These are phyloP conservation scores for Erigeron canadensis DNA, from an alignment of 129 eudicot genomes.

Conservation along the genomic window DNA sequence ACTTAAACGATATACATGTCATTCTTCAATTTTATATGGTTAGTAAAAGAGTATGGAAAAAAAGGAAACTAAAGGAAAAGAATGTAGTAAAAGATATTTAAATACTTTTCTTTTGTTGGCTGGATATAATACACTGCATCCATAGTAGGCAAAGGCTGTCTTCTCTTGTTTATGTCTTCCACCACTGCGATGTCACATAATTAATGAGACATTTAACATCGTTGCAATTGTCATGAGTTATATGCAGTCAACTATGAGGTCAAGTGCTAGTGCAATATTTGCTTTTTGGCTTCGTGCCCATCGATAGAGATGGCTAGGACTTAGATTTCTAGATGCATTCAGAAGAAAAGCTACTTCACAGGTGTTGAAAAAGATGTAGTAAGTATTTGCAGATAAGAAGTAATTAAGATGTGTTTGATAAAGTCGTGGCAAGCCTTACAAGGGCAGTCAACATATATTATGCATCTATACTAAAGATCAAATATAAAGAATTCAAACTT, in stretches of 20 bases:
- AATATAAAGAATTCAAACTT: conserved; percentile 25
- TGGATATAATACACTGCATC: conserved; percentile 96
- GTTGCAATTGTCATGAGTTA: conserved; percentile 18
- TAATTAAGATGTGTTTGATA: conserved; percentile 5
- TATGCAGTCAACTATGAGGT: neutral
- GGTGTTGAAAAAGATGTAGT: conserved; percentile 3
- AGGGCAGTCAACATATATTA: neutral
- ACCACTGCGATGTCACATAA: conserved; percentile 61
- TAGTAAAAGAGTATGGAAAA: conserved; percentile 3
- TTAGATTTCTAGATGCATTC: conserved; percentile 3
- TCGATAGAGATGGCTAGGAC: conserved; percentile 13
- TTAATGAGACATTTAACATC: neutral
- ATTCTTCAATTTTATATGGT: neutral
- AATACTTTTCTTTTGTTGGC: conserved; percentile 93
- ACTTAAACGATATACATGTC: neutral
- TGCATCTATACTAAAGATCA: conserved; percentile 2
- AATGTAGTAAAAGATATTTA: conserved; percentile 1
- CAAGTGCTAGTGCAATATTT: conserved; percentile 4
- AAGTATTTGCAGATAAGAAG: neutral
- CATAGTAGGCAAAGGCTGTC: conserved; percentile 91
- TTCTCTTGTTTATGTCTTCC: conserved; percentile 90
- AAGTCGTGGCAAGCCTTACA: conserved; percentile 11
- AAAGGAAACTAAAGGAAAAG: conserved; percentile 2
- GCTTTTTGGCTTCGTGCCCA: conserved; percentile 2
- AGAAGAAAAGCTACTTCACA: neutral